Conservation (phyloP, 768 basidiomycete species). For the Lactarius pseudohatsudake region DNA sequence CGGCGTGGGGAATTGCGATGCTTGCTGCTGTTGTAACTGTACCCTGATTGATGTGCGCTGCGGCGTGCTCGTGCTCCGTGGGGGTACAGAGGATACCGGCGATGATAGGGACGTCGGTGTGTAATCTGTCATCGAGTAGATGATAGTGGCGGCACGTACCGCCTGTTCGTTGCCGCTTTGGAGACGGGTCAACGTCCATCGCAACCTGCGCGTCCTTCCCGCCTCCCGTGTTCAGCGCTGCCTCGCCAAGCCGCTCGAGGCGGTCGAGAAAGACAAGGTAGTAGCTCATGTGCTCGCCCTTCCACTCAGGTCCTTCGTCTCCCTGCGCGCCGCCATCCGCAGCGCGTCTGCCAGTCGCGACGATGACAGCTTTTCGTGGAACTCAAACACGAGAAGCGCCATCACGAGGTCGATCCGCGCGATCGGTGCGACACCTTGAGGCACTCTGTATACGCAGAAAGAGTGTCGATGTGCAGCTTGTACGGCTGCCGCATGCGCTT, state of each 20-base stretch:
- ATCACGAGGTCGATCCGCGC: slow-evolving; percentile 28
- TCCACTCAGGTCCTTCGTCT: slow-evolving; percentile 23
- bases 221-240: neutral
- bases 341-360: slow-evolving; percentile 5
- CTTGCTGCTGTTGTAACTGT: too few relatives aligned
- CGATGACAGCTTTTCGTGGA: slow-evolving; percentile 10
- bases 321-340: slow-evolving; percentile 16
- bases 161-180: slow-evolving; percentile 10
- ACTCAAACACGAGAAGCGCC: slow-evolving; percentile 25
- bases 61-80: neutral
- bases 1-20: neutral
- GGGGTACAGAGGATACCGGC: neutral
- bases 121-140: neutral
- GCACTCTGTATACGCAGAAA: slow-evolving; percentile 3
- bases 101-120: neutral
- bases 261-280: slow-evolving; percentile 17
- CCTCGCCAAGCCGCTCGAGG: slow-evolving; percentile 6
- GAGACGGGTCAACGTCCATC: slow-evolving; percentile 15
- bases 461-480: slow-evolving; percentile 14
- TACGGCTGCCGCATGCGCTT: slow-evolving; percentile 15
- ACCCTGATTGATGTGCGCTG: too few relatives aligned
- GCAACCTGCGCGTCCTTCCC: neutral
- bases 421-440: slow-evolving; percentile 20
- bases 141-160: neutral
- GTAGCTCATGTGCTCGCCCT: slow-evolving; percentile 15